A percentile compares a stretch with the other conserved stretches of the same genome.
Evolutionary conservation across 345 rosid species (phyloP).

Genomic region (Reutealis trisperma): DNA sequence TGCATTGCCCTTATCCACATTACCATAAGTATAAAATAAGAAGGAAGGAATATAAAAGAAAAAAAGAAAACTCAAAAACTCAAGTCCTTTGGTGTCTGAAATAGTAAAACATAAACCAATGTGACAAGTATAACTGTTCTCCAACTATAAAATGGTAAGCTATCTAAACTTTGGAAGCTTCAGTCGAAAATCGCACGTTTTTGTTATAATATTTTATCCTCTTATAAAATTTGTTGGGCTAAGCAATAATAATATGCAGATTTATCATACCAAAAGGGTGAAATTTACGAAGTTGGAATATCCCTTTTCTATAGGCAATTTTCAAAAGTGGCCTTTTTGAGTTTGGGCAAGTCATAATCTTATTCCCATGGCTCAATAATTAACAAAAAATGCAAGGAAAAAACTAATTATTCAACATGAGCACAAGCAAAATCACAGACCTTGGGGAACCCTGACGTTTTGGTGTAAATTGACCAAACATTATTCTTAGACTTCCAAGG

Average conservation of each 20-base stretch:
- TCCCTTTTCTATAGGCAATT: not conserved
- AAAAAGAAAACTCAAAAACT: not conserved
- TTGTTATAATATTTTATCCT: not conserved
- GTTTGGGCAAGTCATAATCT: not conserved
- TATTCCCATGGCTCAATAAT: not conserved
- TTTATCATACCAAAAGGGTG: not conserved
- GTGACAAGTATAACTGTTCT: not conserved
- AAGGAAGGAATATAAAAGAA: not conserved
- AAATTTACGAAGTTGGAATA: not conserved
- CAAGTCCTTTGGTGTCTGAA: not conserved
- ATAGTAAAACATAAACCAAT: not conserved
- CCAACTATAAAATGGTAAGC: not conserved
- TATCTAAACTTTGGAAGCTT: not conserved
- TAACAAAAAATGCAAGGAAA: not conserved
- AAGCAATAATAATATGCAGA: not conserved
- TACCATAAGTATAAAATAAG: conserved; percentile 8
- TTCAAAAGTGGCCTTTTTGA: not conserved
- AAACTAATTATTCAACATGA: not conserved
- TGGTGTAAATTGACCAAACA: conserved; percentile 59
- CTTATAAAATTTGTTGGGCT: not conserved
- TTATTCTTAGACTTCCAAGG: conserved; percentile 59
- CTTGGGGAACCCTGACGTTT: conserved; percentile 83
- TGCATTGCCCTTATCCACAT: conserved; percentile 51
- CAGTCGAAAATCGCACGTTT: not conserved
- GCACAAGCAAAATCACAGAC: conserved; percentile 45